Percentiles rank a stretch among this genome's conserved stretches.
phyloP scores from a whole-genome alignment of 768 basidiomycete genomes.

The Mycena indigotica region DNA sequence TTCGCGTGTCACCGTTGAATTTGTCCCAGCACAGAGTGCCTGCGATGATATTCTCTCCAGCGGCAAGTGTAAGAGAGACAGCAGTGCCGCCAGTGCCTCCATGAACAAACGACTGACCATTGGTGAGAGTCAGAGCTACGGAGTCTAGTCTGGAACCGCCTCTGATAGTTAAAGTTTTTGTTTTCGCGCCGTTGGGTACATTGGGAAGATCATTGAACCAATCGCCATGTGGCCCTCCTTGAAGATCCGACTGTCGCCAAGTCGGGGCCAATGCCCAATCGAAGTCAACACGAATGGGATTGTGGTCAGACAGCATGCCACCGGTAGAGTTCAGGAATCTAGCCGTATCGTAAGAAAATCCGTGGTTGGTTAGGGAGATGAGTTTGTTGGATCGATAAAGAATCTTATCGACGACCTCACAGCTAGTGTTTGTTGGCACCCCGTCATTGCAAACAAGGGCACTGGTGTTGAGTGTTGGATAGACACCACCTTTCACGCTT shows the following conservation, averaged over 20 bases:
- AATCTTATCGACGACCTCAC: constrained; percentile 45
- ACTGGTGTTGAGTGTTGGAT: constrained; percentile 29
- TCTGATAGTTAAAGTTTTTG: constrained; percentile 35
- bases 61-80: constrained; percentile 28
- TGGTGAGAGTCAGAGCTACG: constrained; percentile 30
- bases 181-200: constrained; percentile 26
- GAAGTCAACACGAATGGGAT: constrained; percentile 33
- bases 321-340: constrained; percentile 34
- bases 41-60: constrained; percentile 28
- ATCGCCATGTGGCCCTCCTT: constrained; percentile 37
- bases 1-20: constrained; percentile 30
- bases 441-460: constrained; percentile 35
- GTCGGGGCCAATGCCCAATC: constrained; percentile 35
- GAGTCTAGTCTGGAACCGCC: constrained; percentile 36
- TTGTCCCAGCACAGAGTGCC: constrained; percentile 31
- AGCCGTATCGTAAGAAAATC: constrained; percentile 35
- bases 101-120: constrained; percentile 27
- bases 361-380: constrained; percentile 26
- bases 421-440: constrained; percentile 34
- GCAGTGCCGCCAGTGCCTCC: constrained; percentile 39
- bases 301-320: constrained; percentile 38
- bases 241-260: constrained; percentile 34
- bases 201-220: constrained; percentile 35
- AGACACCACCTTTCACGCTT: constrained; percentile 27
- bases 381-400: constrained; percentile 30